Percentiles rank a stretch among this genome's conserved stretches.
Evolutionary conservation across 495 filamentous ascomycete species (phyloP).

Genomic region (Tuber microsphaerosporum): DNA sequence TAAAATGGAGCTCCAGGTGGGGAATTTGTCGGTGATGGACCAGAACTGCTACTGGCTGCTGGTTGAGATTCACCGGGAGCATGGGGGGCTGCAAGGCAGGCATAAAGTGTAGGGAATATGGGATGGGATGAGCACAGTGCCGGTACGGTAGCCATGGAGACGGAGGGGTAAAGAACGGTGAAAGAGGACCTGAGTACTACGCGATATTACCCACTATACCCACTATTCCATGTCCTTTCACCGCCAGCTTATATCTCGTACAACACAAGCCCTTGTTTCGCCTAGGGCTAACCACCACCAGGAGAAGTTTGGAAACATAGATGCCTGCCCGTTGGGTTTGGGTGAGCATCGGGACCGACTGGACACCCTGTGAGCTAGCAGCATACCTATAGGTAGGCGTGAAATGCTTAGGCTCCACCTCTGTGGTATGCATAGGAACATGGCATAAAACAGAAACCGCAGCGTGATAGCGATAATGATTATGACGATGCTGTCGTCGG

Average conservation of each 20-base stretch:
- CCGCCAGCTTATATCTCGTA: slow-evolving; percentile 27
- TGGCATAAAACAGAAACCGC: not conserved
- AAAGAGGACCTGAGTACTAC: slow-evolving; percentile 35
- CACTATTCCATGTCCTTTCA: slow-evolving; percentile 23
- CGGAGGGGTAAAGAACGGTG: not conserved
- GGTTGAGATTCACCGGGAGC: slow-evolving; percentile 32
- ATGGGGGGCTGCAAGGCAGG: slow-evolving; percentile 22
- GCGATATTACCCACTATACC: slow-evolving; percentile 29
- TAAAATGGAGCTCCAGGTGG: slow-evolving; percentile 38
- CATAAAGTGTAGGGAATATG: slow-evolving; percentile 29
- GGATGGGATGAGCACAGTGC: slow-evolving; percentile 31
- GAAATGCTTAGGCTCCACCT: not conserved
- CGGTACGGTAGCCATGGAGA: slow-evolving; percentile 18
- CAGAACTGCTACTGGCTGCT: slow-evolving; percentile 18
- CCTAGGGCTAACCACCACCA: not conserved
- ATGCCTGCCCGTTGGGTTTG: not conserved
- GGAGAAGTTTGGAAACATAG: not conserved
- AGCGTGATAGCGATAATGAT: not conserved
- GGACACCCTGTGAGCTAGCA: not conserved
- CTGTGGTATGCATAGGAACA: not conserved
- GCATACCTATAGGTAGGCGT: not conserved
- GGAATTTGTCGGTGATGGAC: slow-evolving; percentile 36
- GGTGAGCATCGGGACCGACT: not conserved
- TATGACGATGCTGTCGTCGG: not conserved
- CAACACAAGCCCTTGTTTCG: not conserved